A percentile compares a stretch with the other conserved stretches of the same genome.
Evolutionary conservation across 257 asterid species (phyloP).

Genomic region (Salvia miltiorrhiza): DNA sequence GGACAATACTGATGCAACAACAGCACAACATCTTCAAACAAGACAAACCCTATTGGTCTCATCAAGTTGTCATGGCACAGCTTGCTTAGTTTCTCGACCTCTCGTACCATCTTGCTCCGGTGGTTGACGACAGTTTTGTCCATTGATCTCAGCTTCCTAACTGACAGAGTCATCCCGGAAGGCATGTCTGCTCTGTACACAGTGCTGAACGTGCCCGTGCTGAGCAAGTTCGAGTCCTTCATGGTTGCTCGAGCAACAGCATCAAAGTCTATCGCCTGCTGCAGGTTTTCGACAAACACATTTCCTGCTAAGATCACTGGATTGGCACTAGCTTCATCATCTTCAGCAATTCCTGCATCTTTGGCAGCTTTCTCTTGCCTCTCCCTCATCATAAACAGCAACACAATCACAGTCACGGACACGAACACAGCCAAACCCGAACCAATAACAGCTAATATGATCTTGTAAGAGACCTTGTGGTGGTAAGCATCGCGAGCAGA

Average conservation of each 20-base stretch:
- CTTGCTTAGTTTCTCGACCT: conserved; percentile 81
- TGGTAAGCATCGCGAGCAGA: conserved; percentile 41
- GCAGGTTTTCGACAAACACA: conserved; percentile 73
- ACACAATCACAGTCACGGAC: conserved; percentile 68
- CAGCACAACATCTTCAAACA: conserved; percentile 76
- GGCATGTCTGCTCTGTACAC: conserved; percentile 96
- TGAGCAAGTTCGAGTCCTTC: conserved; percentile 71
- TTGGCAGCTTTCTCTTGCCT: conserved; percentile 73
- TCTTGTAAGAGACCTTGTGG: conserved; percentile 82
- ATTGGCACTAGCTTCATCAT: conserved; percentile 35
- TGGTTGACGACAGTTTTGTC: conserved; percentile 71
- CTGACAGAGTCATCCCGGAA: conserved; percentile 78
- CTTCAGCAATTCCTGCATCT: conserved; percentile 31
- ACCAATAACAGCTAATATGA: conserved; percentile 75
- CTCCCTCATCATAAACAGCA: conserved; percentile 91
- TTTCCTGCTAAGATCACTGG: conserved; percentile 82
- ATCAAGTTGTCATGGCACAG: conserved; percentile 76
- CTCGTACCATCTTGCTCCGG: conserved; percentile 83
- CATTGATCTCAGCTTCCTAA: conserved; percentile 72
- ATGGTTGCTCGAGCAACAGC: conserved; percentile 70
- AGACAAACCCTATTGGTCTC: conserved; percentile 78
- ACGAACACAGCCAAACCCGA: conserved; percentile 84
- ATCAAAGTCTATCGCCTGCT: conserved; percentile 85
- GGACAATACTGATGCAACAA: conserved; percentile 59
- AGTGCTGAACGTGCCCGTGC: conserved; percentile 77